These are phyloP conservation scores for Wickerhamomyces tratensis DNA, from an alignment of 805 yeast genomes.

Conservation along the genomic window DNA sequence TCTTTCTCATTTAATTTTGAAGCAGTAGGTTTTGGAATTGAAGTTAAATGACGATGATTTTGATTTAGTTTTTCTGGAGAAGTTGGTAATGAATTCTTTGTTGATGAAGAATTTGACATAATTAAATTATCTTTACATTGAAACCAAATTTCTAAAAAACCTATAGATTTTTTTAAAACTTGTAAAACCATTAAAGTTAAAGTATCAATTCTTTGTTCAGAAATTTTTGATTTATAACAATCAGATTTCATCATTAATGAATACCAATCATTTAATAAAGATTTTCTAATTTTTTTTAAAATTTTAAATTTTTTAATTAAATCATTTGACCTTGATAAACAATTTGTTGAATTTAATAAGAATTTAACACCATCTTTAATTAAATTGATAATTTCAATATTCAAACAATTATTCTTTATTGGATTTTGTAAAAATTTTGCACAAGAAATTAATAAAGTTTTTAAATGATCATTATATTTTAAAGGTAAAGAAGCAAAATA, in stretches of 20 bases:
- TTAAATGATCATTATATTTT: constrained; percentile 39
- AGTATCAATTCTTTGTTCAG: constrained; percentile 46
- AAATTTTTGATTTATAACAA: constrained; percentile 58
- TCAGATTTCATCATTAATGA: constrained; percentile 68
- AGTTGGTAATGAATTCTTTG: too few species aligned
- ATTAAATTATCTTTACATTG: not conserved
- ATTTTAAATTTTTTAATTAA: constrained; percentile 54
- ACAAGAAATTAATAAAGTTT: constrained; percentile 45
- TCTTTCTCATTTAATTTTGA: not conserved
- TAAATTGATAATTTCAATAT: constrained; percentile 47
- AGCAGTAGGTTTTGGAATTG: not conserved
- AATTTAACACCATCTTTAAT: constrained; percentile 66
- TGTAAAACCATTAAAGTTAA: constrained; percentile 57
- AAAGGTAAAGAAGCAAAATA: constrained; percentile 37
- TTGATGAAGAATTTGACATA: not conserved
- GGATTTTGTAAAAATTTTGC: constrained; percentile 63
- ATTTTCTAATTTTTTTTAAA: constrained; percentile 56
- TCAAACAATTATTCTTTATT: constrained; percentile 33
- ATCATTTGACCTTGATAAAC: constrained; percentile 66
- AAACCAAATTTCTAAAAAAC: constrained; percentile 59
- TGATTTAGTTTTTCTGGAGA: not conserved
- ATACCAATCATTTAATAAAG: constrained; percentile 73
- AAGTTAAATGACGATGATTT: not conserved
- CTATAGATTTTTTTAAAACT: constrained; percentile 53
- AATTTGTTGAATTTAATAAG: constrained; percentile 56